phyloP scores from a whole-genome alignment of 768 basidiomycete genomes.

The Tricholoma bakamatsutake region DNA sequence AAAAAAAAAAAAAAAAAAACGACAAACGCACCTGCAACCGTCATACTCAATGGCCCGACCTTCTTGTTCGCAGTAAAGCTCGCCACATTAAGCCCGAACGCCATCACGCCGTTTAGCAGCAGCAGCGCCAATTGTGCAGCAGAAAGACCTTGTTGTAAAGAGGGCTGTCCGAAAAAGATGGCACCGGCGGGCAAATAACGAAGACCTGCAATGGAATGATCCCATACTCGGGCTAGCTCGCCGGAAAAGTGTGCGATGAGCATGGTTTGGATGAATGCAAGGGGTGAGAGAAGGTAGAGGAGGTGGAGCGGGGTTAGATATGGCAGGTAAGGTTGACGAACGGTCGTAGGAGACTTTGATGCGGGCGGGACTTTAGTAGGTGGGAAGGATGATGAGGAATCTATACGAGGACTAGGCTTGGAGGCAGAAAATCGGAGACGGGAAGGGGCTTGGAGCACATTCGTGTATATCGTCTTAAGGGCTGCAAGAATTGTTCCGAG shows the following conservation, averaged over 20 bases:
- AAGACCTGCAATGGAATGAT: conserved; percentile 16
- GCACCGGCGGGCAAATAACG: not conserved
- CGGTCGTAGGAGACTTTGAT: conserved; percentile 1
- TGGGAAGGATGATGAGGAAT: not conserved
- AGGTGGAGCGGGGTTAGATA: conserved; percentile 66
- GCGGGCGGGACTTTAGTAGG: not conserved
- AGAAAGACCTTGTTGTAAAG: conserved; percentile 29
- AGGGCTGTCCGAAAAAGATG: conserved; percentile 20
- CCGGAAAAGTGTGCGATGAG: conserved; percentile 73
- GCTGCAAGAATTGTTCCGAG: conserved; percentile 90
- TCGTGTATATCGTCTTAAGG: conserved; percentile 89
- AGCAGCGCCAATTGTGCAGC: conserved; percentile 45
- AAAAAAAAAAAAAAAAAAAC: too few species aligned
- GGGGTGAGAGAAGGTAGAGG: conserved; percentile 83
- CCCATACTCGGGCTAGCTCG: conserved; percentile 62
- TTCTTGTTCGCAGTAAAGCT: conserved; percentile 95
- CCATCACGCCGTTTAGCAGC: conserved; percentile 75
- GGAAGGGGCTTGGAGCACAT: conserved; percentile 57
- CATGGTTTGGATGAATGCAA: conserved; percentile 86
- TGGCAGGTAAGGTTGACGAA: conserved; percentile 14
- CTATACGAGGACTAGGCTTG: not conserved
- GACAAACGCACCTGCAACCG: conserved; percentile 67
- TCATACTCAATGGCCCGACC: conserved; percentile 86
- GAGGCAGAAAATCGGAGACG: conserved; percentile 9
- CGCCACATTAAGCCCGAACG: conserved; percentile 90